Conservation (phyloP, 139 green algal genomes). For the Raphidocelis subcapitata region DNA sequence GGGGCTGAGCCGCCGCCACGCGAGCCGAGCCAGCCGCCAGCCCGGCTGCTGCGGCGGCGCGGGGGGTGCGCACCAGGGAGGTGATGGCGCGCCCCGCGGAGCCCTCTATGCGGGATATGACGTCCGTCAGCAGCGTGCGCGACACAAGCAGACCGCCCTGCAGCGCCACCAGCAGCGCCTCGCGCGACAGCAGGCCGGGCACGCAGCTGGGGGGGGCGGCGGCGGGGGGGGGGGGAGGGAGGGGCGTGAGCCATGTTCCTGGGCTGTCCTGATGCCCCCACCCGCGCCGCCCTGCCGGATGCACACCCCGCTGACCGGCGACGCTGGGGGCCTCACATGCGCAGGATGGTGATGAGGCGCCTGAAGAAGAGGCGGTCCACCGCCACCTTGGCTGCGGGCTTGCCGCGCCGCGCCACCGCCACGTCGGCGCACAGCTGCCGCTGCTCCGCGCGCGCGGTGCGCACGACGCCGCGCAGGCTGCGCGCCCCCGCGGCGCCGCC, state of each 20-base stretch:
- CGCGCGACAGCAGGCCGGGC: slow-evolving; percentile 54
- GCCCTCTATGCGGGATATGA: slow-evolving; percentile 75
- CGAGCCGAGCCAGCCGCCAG: too few relatives aligned
- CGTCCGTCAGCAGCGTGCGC: slow-evolving; percentile 84
- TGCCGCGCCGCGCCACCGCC: not conserved
- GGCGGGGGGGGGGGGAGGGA: too few relatives aligned
- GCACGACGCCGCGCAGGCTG: too few relatives aligned
- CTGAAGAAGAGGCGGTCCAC: slow-evolving; percentile 58
- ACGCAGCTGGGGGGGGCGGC: slow-evolving; percentile 66
- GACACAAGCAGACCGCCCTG: slow-evolving; percentile 76
- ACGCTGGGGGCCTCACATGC: slow-evolving; percentile 41
- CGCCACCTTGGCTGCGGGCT: slow-evolving; percentile 28
- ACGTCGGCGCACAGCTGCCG: too few relatives aligned
- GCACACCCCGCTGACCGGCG: not conserved
- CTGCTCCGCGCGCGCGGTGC: too few relatives aligned
- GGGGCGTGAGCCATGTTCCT: too few relatives aligned
- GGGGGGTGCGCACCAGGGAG: slow-evolving; percentile 32
- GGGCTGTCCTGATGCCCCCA: too few relatives aligned
- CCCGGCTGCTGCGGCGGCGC: too few relatives aligned
- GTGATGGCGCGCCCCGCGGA: slow-evolving; percentile 43
- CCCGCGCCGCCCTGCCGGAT: not conserved
- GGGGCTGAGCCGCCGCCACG: too few relatives aligned
- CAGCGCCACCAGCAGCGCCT: slow-evolving; percentile 69
- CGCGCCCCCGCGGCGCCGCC: too few relatives aligned
- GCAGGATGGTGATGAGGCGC: slow-evolving; percentile 50